Conservation (phyloP, 1,284 basidiomycete genomes). For the Cryptococcus depauperatus region DNA sequence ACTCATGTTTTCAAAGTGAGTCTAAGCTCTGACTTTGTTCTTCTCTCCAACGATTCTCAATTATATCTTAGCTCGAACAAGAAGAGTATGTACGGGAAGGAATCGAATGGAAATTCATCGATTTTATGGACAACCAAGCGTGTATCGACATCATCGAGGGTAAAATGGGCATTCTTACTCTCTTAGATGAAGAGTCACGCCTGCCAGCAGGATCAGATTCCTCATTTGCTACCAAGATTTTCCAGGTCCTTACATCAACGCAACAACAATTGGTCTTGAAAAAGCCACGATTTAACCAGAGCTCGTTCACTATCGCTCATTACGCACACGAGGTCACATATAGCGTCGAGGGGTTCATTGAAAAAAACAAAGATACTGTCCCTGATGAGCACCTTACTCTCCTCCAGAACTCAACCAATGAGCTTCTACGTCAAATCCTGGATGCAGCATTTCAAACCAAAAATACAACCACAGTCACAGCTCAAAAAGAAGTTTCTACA, state of each 20-base stretch:
- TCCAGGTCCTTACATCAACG: conserved; percentile 75
- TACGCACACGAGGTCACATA: conserved; percentile 98
- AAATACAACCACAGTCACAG: conserved; percentile 47
- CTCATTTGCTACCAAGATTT: conserved; percentile 90
- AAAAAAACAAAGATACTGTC: conserved; percentile 98
- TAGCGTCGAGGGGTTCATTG: conserved; percentile 94
- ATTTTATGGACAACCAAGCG: conserved; percentile 97
- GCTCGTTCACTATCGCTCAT: conserved; percentile 95
- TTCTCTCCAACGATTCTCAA: no score
- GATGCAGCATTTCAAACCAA: conserved; percentile 63
- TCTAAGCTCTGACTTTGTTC: neutral
- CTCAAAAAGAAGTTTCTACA: conserved; percentile 19
- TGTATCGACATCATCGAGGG: conserved; percentile 99
- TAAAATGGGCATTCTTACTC: conserved; percentile 86
- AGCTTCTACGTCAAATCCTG: conserved; percentile 89
- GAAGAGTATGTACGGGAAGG: conserved; percentile 98
- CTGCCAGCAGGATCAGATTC: conserved; percentile 87
- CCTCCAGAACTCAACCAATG: conserved; percentile 75
- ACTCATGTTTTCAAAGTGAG: conserved; percentile 86
- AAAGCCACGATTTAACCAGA: conserved; percentile 94
- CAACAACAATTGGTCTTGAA: conserved; percentile 88
- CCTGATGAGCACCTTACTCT: conserved; percentile 94
- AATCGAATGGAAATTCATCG: conserved; percentile 99
- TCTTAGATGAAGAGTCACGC: conserved; percentile 97
- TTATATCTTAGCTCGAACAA: conserved; percentile 89